phyloP scores from a whole-genome alignment of 1,284 basidiomycete species.

The Pholiota adiposa region DNA sequence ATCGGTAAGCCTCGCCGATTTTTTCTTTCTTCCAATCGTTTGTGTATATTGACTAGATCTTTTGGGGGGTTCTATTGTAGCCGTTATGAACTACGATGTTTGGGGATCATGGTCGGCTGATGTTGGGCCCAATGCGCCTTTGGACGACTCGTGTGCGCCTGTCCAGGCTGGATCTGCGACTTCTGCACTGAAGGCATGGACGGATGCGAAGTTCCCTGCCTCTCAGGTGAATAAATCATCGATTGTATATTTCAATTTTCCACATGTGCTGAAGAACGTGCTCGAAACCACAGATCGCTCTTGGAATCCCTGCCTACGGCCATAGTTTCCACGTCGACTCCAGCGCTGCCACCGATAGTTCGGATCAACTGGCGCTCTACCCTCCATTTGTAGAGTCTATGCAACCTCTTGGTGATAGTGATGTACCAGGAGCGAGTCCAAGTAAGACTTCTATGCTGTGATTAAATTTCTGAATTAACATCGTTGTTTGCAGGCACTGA shows the following conservation, averaged over 20 bases:
- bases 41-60: too few species aligned
- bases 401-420: constrained; percentile 58
- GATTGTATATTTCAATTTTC: not conserved
- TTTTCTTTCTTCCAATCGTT: not conserved
- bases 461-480: constrained; percentile 28
- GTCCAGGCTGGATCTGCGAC: constrained; percentile 75
- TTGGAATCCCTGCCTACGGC: constrained; percentile 82
- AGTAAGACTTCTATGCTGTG: constrained; percentile 28
- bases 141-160: constrained; percentile 76
- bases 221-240: constrained; percentile 28
- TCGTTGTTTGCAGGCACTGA: constrained; percentile 36
- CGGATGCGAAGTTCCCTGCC: constrained; percentile 59
- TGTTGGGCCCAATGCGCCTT: constrained; percentile 72
- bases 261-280: not conserved
- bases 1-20: constrained; percentile 41
- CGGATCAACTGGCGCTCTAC: constrained; percentile 44
- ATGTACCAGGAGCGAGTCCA: constrained; percentile 42
- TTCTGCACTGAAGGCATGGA: constrained; percentile 77
- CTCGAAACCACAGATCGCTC: constrained; percentile 60
- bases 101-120: constrained; percentile 61
- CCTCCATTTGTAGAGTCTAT: constrained; percentile 51
- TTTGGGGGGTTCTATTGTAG: not conserved
- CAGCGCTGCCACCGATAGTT: constrained; percentile 29
- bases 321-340: constrained; percentile 58
- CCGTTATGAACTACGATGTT: constrained; percentile 89